phyloP scores from a whole-genome alignment of 2,329 filamentous ascomycete genomes.

The Cladosporium velox region DNA sequence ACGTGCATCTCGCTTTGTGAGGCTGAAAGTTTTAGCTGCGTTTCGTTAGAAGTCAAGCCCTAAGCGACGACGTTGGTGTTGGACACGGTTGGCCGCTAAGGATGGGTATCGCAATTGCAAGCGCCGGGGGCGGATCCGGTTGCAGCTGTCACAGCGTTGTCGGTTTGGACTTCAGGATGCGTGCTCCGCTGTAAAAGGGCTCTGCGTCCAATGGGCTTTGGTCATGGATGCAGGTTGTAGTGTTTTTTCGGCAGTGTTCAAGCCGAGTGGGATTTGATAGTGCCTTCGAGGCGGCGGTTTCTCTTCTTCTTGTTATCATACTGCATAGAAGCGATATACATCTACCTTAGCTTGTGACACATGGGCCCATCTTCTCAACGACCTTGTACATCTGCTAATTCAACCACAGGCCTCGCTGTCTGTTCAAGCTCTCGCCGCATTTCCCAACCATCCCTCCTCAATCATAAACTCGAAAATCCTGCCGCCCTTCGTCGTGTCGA shows the following conservation, averaged over 20 bases:
- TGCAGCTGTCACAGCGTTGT: too few relatives aligned
- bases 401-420: not conserved
- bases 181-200: too few relatives aligned
- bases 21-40: too few relatives aligned
- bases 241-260: not conserved
- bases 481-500: conserved; percentile 82
- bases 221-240: too few relatives aligned
- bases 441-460: conserved; percentile 78
- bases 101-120: too few relatives aligned
- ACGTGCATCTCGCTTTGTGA: too few relatives aligned
- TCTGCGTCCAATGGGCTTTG: too few relatives aligned
- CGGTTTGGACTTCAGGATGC: too few relatives aligned
- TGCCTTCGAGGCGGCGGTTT: not conserved
- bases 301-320: not conserved
- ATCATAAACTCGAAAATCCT: conserved; percentile 95
- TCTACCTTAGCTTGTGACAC: not conserved
- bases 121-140: too few relatives aligned
- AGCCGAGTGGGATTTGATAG: not conserved
- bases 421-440: conserved; percentile 66
- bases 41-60: too few relatives aligned
- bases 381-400: not conserved
- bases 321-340: not conserved
- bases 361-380: not conserved
- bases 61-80: too few relatives aligned
- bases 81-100: too few relatives aligned